phyloP scores from a whole-genome alignment of 257 asterid genomes.

The Vinca minor region DNA sequence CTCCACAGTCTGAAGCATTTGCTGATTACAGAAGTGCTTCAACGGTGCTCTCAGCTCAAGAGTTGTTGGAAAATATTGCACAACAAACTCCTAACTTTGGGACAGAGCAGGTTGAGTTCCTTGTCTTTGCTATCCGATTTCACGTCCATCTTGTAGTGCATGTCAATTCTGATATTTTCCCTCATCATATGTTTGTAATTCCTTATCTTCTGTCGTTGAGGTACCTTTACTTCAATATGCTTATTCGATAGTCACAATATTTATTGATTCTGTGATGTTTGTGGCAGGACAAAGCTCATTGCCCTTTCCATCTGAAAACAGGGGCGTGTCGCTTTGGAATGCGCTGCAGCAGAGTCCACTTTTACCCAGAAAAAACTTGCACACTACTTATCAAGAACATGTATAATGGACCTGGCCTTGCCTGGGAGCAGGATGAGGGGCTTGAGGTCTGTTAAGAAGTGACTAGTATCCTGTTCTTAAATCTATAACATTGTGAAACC shows the following conservation, averaged over 20 bases:
- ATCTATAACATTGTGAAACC: constrained; percentile 19
- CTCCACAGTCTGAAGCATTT: constrained; percentile 77
- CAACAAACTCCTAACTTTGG: constrained; percentile 96
- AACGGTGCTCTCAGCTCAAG: constrained; percentile 59
- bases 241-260: constrained; percentile 14
- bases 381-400: constrained; percentile 86
- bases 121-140: constrained; percentile 9
- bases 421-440: constrained; percentile 99
- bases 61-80: constrained; percentile 72
- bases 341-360: constrained; percentile 89
- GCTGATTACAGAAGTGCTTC: constrained; percentile 47
- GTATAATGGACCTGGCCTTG: constrained; percentile 92
- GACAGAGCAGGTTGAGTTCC: constrained; percentile 68
- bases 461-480: constrained; percentile 86
- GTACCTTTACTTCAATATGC: not conserved
- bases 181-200: not conserved
- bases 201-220: constrained; percentile 6
- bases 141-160: not conserved
- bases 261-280: constrained; percentile 28
- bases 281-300: constrained; percentile 95
- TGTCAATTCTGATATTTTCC: not conserved
- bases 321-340: constrained; percentile 95
- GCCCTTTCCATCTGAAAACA: constrained; percentile 95
- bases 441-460: constrained; percentile 99
- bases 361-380: constrained; percentile 91